Evolutionary conservation across 768 basidiomycete genomes (phyloP), one percentile per base, ranked within the genome.

Genomic region (Tulasnella sp.): DNA sequence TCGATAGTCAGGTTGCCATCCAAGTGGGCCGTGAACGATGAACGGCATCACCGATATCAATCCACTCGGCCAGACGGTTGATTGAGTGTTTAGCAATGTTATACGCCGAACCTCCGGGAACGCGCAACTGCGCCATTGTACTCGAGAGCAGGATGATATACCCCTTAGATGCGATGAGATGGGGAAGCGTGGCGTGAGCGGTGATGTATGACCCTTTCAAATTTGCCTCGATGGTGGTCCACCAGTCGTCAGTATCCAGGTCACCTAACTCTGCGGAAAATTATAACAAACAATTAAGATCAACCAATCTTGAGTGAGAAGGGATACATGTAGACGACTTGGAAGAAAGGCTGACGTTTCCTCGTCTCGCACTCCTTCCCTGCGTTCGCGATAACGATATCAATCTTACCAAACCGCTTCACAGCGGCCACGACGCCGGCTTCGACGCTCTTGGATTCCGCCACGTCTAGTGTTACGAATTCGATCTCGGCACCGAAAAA

Each of bases 331-430:
- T 38, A 30, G 23, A 9, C 21, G 2, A n/a, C n/a, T n/a, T n/a
- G n/a, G n/a, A n/a, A n/a, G 13, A 3, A 17, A 51, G 19, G 21
- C 10, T 43, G n/a, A 19, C 21, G 45, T 11, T 26, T 27, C 8
- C 21, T n/a, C 3, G 43, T 3, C 2, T 17, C 21, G 24, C 48
- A 17, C 15, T 19, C 55, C 64, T 65, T 21, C 65, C 66, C 34
- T 38, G 34, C 34, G 61, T 66, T 67, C 32, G 66, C 64, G 10
- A 67, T 60, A 11, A 68, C 56, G 17, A 68, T 64, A 51, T 68
- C 68, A 26, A 68, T 60, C 38, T 63, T 63, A 11, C 67, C 65
- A 24, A 62, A 60, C 38, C 60, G 51, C 45, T 63, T 59, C 51
- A 63, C 58, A 11, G 66, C 56, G 23, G 56, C 51, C 50, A 63